These are phyloP conservation scores for Nicotiana benthamiana DNA, from an alignment of 257 asterid species.

Conservation along the genomic window DNA sequence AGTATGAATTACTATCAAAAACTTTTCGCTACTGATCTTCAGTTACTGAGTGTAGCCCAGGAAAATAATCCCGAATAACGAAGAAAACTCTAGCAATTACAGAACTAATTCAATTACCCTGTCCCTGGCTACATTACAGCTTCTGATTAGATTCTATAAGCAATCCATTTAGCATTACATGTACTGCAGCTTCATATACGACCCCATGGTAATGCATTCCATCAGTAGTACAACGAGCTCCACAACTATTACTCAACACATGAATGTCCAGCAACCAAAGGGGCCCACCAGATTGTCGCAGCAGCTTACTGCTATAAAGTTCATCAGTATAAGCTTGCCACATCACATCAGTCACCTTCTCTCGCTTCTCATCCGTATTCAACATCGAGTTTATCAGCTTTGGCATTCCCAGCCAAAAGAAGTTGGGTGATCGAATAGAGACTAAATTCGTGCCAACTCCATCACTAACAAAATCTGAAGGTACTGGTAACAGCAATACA, in stretches of 20 bases:
- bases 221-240: slow-evolving; percentile 60
- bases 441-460: slow-evolving; percentile 26
- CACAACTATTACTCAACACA: slow-evolving; percentile 55
- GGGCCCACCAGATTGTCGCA: slow-evolving; percentile 61
- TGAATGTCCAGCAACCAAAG: slow-evolving; percentile 59
- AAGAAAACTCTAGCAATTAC: slow-evolving; percentile 8
- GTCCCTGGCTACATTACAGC: slow-evolving; percentile 21
- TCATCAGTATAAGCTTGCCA: slow-evolving; percentile 45
- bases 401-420: slow-evolving; percentile 96
- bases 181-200: slow-evolving; percentile 73
- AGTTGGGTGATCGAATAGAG: slow-evolving; percentile 38
- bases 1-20: slow-evolving; percentile 18
- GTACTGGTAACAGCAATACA: slow-evolving; percentile 53
- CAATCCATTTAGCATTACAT: slow-evolving; percentile 76
- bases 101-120: background rate
- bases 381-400: slow-evolving; percentile 57
- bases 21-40: slow-evolving; percentile 19
- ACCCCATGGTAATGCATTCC: slow-evolving; percentile 86
- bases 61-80: slow-evolving; percentile 4
- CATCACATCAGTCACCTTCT: slow-evolving; percentile 47
- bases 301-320: slow-evolving; percentile 44
- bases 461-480: slow-evolving; percentile 31
- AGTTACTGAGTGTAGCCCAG: slow-evolving; percentile 15
- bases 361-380: slow-evolving; percentile 70
- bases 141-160: slow-evolving; percentile 85